phyloP scores from a whole-genome alignment of 2,329 filamentous ascomycete genomes.

The Penicillium sp. region DNA sequence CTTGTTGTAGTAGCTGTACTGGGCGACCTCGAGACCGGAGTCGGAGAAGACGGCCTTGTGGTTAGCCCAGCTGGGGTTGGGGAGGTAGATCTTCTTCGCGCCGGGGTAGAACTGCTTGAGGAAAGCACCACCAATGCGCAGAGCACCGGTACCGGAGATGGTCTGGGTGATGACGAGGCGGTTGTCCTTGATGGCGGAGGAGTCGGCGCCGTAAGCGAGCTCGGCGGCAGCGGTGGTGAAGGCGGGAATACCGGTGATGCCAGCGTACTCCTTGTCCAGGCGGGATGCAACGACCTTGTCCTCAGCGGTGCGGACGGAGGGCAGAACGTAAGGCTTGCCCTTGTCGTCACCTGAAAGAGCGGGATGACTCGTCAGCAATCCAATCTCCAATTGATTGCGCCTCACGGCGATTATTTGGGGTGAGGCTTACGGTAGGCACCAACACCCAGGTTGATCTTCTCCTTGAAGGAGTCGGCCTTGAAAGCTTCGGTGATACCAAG shows the following conservation, averaged over 20 bases:
- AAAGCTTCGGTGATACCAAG: constrained; percentile 85
- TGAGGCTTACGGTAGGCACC: constrained; percentile 76
- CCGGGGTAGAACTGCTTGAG: constrained; percentile 86
- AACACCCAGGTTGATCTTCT: constrained; percentile 99
- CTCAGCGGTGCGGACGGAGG: constrained; percentile 87
- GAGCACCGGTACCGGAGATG: constrained; percentile 95
- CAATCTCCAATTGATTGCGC: background rate
- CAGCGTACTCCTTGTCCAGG: constrained; percentile 96
- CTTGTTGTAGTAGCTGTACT: constrained; percentile 99
- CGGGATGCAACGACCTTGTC: constrained; percentile 73
- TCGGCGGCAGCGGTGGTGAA: constrained; percentile 90
- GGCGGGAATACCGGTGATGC: constrained; percentile 91
- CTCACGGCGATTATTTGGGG: background rate
- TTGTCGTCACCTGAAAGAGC: constrained; percentile 66
- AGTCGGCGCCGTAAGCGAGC: constrained; percentile 85
- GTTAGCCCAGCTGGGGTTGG: constrained; percentile 95
- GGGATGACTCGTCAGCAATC: background rate
- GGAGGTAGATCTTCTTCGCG: constrained; percentile 94
- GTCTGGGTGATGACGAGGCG: constrained; percentile 92
- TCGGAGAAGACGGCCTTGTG: constrained; percentile 96
- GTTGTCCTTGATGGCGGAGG: constrained; percentile 67
- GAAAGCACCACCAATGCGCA: constrained; percentile 93
- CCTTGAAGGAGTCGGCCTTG: constrained; percentile 88
- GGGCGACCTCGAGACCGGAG: constrained; percentile 83
- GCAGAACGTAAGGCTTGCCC: constrained; percentile 96